Percentiles rank a stretch among this genome's conserved stretches.
These are phyloP conservation scores for Melaleuca quinquenervia DNA, from an alignment of 345 rosid species.

Conservation along the genomic window DNA sequence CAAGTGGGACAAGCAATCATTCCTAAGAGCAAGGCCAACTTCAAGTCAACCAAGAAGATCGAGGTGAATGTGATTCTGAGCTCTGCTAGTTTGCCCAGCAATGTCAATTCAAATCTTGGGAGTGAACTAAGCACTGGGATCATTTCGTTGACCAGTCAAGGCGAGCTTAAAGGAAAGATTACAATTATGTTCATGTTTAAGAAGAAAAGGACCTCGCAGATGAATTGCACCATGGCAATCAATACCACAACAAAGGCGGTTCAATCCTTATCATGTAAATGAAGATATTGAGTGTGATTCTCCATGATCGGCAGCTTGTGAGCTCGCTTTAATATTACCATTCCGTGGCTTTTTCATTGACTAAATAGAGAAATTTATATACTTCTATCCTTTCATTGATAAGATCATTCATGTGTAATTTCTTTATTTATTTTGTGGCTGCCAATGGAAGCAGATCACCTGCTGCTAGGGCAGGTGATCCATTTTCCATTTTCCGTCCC, in stretches of 20 bases:
- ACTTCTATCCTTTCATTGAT: no score
- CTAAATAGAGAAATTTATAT: no score
- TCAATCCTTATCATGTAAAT: background rate
- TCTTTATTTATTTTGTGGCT: no score
- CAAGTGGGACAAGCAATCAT: background rate
- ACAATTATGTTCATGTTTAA: background rate
- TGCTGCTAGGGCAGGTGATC: no score
- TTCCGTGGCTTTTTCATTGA: no score
- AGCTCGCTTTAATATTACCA: no score
- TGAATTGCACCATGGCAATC: background rate
- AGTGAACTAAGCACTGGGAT: background rate
- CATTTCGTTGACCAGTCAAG: background rate
- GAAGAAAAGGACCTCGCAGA: background rate
- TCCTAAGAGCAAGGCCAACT: background rate
- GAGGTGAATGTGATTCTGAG: background rate
- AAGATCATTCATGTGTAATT: no score
- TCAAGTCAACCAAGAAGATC: background rate
- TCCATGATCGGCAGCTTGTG: no score
- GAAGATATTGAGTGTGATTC: background rate
- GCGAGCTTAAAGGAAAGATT: background rate
- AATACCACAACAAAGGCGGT: background rate
- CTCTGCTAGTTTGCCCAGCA: background rate
- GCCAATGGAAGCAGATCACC: no score
- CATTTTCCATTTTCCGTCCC: no score
- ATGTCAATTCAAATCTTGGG: background rate